Percentiles rank a stretch among this genome's conserved stretches.
Evolutionary conservation across 148 eudicot species (phyloP).

Genomic region (Hydrangea macrophylla): DNA sequence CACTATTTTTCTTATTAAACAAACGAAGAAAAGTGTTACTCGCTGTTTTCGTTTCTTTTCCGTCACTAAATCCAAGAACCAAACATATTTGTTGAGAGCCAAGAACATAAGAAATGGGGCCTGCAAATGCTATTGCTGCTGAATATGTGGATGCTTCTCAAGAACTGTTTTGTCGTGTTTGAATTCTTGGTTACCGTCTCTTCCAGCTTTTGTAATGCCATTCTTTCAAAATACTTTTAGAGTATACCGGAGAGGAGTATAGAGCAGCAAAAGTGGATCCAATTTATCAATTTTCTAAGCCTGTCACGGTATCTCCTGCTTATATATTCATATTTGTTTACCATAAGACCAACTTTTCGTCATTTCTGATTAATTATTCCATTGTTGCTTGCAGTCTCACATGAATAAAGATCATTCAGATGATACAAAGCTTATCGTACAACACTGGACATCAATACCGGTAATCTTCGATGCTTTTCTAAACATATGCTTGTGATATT

Average conservation of each 20-base stretch:
- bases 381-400: slow-evolving; percentile 68
- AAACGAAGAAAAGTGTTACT: too few species aligned
- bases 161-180: neutral
- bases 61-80: too few species aligned
- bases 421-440: slow-evolving; percentile 87
- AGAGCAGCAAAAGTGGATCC: slow-evolving; percentile 75
- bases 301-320: slow-evolving; percentile 58
- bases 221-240: slow-evolving; percentile 40
- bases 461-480: slow-evolving; percentile 34
- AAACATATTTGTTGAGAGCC: neutral
- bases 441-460: slow-evolving; percentile 75
- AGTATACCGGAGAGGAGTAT: slow-evolving; percentile 74
- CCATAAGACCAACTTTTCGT: neutral
- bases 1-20: too few species aligned
- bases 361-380: slow-evolving; percentile 17
- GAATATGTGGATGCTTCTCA: neutral
- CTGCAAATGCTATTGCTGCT: slow-evolving; percentile 2
- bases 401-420: slow-evolving; percentile 94
- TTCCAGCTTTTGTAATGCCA: too few species aligned
- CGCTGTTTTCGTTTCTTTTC: too few species aligned
- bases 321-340: neutral
- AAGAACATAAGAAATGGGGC: neutral
- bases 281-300: slow-evolving; percentile 83
- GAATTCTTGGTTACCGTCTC: neutral
- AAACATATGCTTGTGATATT: neutral